Evolutionary conservation across 2,329 filamentous ascomycete species (phyloP).

Genomic region (Colletotrichum coccodes): DNA sequence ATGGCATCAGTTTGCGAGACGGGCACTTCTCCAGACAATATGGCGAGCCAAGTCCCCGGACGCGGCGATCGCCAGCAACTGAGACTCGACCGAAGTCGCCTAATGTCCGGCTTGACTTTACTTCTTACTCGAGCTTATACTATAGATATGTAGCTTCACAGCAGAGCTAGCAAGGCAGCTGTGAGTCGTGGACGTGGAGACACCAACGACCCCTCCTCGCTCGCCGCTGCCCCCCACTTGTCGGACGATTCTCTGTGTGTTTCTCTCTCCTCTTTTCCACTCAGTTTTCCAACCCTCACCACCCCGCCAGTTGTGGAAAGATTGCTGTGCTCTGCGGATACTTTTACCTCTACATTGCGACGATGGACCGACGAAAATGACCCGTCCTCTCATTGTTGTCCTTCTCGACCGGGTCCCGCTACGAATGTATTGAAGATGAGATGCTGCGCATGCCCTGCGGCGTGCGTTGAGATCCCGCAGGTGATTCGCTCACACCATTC

Average conservation of each 20-base stretch:
- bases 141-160: not conserved
- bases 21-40: not conserved
- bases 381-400: not conserved
- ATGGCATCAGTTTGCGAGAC: not conserved
- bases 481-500: not conserved
- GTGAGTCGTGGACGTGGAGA: not conserved
- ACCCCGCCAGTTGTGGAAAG: slow-evolving; percentile 1
- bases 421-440: not conserved
- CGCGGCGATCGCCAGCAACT: not conserved
- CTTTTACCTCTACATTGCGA: not conserved
- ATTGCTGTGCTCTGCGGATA: not conserved
- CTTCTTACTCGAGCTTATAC: slow-evolving; percentile 9
- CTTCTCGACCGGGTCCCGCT: not conserved
- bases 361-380: not conserved
- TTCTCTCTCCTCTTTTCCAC: slow-evolving; percentile 17
- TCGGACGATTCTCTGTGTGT: slow-evolving; percentile 21
- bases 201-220: slow-evolving; percentile 17
- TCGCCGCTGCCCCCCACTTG: slow-evolving; percentile 33
- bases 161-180: not conserved
- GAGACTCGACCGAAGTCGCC: not conserved
- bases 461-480: slow-evolving; percentile 3
- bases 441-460: not conserved
- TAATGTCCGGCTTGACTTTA: slow-evolving; percentile 34
- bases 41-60: not conserved
- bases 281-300: not conserved